A percentile compares a stretch with the other conserved stretches of the same genome.
Evolutionary conservation across 192 early-diverging fungal genomes (phyloP).

Genomic region (Coemansia asiatica): DNA sequence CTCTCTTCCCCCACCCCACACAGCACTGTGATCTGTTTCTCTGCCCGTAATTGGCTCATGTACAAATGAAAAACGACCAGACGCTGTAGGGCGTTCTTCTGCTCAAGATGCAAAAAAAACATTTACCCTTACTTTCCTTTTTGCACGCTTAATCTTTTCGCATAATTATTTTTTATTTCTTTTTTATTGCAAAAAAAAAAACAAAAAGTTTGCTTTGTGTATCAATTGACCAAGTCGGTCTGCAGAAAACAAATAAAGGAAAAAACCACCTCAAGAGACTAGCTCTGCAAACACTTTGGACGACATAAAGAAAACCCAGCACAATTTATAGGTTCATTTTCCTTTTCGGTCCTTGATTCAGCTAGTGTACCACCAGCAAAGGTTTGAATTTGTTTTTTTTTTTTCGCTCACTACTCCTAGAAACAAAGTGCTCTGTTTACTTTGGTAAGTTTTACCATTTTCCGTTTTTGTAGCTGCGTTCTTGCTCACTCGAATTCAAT

Average conservation of each 20-base stretch:
- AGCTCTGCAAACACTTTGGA: too few relatives aligned
- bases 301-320: background rate
- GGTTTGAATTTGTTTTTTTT: background rate
- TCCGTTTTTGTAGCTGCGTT: background rate
- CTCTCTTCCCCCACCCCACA: background rate
- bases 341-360: background rate
- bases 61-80: background rate
- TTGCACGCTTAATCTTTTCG: background rate
- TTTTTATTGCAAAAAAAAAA: background rate
- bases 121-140: background rate
- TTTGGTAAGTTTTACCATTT: background rate
- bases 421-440: background rate
- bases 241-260: background rate
- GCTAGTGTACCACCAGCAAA: too few relatives aligned
- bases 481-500: background rate
- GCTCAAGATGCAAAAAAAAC: background rate
- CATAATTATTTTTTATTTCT: background rate
- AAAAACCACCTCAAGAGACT: too few relatives aligned
- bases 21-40: background rate
- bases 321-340: background rate
- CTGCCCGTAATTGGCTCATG: background rate
- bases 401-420: background rate
- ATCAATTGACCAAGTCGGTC: background rate
- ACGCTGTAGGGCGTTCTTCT: background rate
- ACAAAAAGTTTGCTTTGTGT: background rate